Evolutionary conservation across 495 filamentous ascomycete genomes (phyloP).

Genomic region (Staphylotrichum tortipilum): DNA sequence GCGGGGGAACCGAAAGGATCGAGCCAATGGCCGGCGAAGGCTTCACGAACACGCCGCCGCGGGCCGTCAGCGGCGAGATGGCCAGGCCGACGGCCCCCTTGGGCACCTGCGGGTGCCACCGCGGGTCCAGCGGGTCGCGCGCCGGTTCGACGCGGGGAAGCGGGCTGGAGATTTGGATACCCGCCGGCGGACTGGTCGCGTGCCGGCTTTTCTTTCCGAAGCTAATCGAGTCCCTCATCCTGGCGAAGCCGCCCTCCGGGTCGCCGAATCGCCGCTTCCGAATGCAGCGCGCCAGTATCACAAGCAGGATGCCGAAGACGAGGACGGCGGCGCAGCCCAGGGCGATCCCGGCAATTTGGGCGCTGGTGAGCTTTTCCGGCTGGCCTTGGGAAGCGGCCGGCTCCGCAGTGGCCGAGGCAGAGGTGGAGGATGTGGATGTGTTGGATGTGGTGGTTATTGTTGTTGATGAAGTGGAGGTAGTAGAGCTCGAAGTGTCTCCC

Average conservation of each 20-base stretch:
- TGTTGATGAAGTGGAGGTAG: constrained; percentile 11
- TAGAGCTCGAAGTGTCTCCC: constrained; percentile 8
- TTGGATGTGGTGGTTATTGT: constrained; percentile 6
- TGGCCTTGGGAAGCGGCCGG: background rate
- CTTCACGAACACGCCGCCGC: background rate
- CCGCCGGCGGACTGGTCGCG: constrained; percentile 1
- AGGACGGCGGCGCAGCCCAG: constrained; percentile 36
- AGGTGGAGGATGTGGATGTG: background rate
- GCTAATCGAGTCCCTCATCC: constrained; percentile 28
- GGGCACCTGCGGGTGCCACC: constrained; percentile 9
- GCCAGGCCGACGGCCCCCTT: constrained; percentile 33
- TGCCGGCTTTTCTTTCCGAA: constrained; percentile 13
- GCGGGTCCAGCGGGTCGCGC: constrained; percentile 14
- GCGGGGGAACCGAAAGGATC: background rate
- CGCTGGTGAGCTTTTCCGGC: constrained; percentile 23
- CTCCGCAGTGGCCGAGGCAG: constrained; percentile 3
- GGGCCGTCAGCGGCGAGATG: constrained; percentile 15
- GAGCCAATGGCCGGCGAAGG: background rate
- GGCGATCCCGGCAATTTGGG: constrained; percentile 40
- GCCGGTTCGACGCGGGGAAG: constrained; percentile 20
- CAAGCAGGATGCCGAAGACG: constrained; percentile 28
- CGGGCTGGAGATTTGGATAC: constrained; percentile 30
- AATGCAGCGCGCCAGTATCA: constrained; percentile 34
- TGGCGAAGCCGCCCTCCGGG: constrained; percentile 31
- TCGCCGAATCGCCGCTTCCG: constrained; percentile 28